Percentiles rank a stretch among this genome's conserved stretches.
Conservation (phyloP, 768 basidiomycete species). For the Agrocybe chaxingu region DNA sequence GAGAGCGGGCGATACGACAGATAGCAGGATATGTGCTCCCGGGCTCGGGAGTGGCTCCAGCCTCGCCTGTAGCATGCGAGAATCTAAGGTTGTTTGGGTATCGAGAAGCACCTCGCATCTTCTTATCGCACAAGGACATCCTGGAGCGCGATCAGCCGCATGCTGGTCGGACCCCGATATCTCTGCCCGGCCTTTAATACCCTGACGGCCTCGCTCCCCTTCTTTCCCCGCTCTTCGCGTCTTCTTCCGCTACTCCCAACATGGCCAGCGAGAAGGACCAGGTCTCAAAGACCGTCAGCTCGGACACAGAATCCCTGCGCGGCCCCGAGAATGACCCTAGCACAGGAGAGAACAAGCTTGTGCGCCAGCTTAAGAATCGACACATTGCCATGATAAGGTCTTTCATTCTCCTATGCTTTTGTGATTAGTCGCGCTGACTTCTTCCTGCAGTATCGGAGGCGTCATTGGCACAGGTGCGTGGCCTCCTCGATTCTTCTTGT, state of each 20-base stretch:
- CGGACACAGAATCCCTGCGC: constrained; percentile 15
- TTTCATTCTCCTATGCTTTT: not conserved
- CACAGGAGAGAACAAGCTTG: constrained; percentile 29
- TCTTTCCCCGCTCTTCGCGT: not conserved
- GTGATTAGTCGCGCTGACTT: not conserved
- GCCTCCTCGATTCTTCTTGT: not conserved
- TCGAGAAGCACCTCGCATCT: no score
- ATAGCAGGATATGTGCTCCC: not conserved
- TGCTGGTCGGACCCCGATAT: constrained; percentile 6
- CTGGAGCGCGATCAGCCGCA: no score
- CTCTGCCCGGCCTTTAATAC: constrained; percentile 6
- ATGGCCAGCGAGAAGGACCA: constrained; percentile 18
- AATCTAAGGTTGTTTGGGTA: no score
- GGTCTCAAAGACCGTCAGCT: constrained; percentile 2
- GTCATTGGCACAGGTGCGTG: constrained; percentile 53
- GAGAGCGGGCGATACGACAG: not conserved
- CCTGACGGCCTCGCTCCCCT: constrained; percentile 7
- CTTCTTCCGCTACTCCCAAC: not conserved
- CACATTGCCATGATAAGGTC: constrained; percentile 83
- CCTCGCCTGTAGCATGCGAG: no score
- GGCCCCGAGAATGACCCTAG: constrained; percentile 5
- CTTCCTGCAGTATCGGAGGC: constrained; percentile 50
- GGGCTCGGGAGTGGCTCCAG: no score
- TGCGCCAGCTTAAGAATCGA: constrained; percentile 69
- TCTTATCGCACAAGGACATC: no score